A percentile compares a stretch with the other conserved stretches of the same genome.
These are phyloP conservation scores for Trichoderma simmonsii DNA, from an alignment of 2,329 filamentous ascomycete genomes.

Conservation along the genomic window DNA sequence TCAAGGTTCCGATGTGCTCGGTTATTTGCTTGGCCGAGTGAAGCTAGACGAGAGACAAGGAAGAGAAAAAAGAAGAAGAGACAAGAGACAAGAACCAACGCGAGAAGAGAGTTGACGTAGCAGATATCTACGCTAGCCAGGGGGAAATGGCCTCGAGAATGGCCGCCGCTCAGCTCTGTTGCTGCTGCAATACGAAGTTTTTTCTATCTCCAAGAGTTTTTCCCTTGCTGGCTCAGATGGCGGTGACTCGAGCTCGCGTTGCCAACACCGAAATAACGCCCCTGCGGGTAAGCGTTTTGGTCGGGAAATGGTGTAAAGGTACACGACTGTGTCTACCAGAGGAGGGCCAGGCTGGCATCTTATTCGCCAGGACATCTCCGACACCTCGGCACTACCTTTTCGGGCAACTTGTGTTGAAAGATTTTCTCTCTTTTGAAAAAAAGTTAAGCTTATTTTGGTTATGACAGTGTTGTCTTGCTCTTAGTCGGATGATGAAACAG, in stretches of 20 bases:
- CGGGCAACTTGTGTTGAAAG: not conserved
- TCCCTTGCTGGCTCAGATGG: not conserved
- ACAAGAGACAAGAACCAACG: not conserved
- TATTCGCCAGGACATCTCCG: not conserved
- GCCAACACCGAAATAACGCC: not conserved
- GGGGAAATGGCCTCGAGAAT: not conserved
- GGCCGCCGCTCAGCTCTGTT: not conserved
- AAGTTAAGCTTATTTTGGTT: not conserved
- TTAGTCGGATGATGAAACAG: not conserved
- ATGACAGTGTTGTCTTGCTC: not conserved
- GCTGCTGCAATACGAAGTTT: not conserved
- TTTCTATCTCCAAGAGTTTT: not conserved
- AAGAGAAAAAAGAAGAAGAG: not conserved
- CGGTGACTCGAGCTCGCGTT: not conserved
- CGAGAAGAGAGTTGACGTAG: not conserved
- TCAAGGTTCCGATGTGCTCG: not conserved
- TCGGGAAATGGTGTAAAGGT: not conserved
- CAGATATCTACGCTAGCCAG: not conserved
- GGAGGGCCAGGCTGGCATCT: not conserved
- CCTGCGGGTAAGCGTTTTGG: constrained; percentile 10
- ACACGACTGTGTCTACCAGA: not conserved
- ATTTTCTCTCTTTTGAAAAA: not conserved
- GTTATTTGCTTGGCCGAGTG: not conserved
- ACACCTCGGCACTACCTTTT: not conserved
- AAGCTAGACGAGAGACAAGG: not conserved